These are phyloP conservation scores for Withania somnifera DNA, from an alignment of 305 asterid species.

Conservation along the genomic window DNA sequence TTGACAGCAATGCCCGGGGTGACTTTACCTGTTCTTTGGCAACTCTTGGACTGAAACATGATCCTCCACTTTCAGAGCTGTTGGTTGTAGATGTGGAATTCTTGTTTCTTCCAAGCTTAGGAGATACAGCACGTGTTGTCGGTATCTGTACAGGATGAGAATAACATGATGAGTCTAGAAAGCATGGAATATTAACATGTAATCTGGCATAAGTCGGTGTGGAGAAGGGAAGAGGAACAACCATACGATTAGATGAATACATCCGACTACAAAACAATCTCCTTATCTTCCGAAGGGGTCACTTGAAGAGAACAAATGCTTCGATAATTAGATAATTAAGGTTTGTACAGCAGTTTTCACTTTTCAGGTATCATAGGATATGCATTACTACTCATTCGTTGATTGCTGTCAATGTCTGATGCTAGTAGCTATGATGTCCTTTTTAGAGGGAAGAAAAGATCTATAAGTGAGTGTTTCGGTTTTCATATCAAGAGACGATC, in stretches of 20 bases:
- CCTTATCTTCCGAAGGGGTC: background rate
- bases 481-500: background rate
- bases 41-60: conserved; percentile 26
- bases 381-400: background rate
- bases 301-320: background rate
- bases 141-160: conserved; percentile 33
- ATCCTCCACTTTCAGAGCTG: conserved; percentile 24
- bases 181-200: background rate
- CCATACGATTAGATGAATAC: background rate
- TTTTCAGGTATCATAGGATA: background rate
- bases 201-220: background rate
- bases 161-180: background rate
- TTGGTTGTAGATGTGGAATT: conserved; percentile 14
- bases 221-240: too few relatives aligned
- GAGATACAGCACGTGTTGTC: conserved; percentile 56
- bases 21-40: conserved; percentile 16
- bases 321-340: too few relatives aligned
- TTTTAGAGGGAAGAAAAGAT: background rate
- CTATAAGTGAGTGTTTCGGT: background rate
- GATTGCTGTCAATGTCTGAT: background rate
- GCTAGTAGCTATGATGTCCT: background rate
- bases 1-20: conserved; percentile 17
- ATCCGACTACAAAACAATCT: background rate
- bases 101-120: conserved; percentile 56
- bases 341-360: background rate